These are phyloP conservation scores for Ophiostoma piceae DNA, from an alignment of 2,329 filamentous ascomycete species.

Conservation along the genomic window DNA sequence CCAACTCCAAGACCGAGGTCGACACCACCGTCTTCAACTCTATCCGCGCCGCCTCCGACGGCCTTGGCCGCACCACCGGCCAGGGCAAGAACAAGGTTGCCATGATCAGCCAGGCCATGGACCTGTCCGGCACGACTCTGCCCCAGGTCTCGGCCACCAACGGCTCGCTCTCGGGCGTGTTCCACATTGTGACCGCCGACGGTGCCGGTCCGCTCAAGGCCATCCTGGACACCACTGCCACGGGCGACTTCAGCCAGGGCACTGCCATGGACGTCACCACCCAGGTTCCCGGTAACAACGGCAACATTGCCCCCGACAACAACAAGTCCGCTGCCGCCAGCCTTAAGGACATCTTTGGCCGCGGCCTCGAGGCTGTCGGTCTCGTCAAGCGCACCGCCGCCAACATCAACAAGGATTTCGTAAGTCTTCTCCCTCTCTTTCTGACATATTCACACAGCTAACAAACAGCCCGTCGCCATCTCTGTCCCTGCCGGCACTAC, in stretches of 20 bases:
- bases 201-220: slow-evolving; percentile 39
- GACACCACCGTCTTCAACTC: slow-evolving; percentile 43
- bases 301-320: slow-evolving; percentile 33
- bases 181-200: slow-evolving; percentile 41
- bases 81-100: slow-evolving; percentile 36
- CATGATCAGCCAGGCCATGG: slow-evolving; percentile 35
- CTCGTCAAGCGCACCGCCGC: background rate
- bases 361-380: background rate
- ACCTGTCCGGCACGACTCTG: slow-evolving; percentile 36
- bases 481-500: slow-evolving; percentile 37
- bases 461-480: slow-evolving; percentile 36
- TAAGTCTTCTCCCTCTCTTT: background rate
- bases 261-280: slow-evolving; percentile 31
- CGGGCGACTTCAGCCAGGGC: slow-evolving; percentile 35
- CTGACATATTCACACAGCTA: slow-evolving; percentile 17
- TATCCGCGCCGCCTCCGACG: slow-evolving; percentile 35
- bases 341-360: background rate
- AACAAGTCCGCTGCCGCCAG: background rate
- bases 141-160: slow-evolving; percentile 37
- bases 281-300: slow-evolving; percentile 37
- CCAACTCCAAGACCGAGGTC: slow-evolving; percentile 40
- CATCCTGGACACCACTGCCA: slow-evolving; percentile 38
- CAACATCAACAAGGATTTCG: slow-evolving; percentile 7
- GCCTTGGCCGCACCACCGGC: slow-evolving; percentile 37
- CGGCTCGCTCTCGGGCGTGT: slow-evolving; percentile 36